phyloP scores from a whole-genome alignment of 768 basidiomycete genomes.

The Trametes gibbosa region DNA sequence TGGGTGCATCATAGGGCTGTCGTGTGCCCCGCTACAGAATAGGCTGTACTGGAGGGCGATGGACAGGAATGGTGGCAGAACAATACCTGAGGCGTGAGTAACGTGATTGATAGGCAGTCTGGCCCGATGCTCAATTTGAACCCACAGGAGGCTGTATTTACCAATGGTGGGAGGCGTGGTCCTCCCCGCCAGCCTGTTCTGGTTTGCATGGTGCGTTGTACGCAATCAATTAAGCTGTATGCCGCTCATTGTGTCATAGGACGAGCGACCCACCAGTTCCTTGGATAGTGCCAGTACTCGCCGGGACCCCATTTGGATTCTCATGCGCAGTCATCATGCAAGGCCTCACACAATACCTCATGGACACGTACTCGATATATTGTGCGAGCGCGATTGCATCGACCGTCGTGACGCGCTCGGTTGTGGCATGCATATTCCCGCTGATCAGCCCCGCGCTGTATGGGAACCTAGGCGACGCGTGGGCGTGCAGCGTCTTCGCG shows the following conservation, averaged over 20 bases:
- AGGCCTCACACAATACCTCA: slow-evolving; percentile 64
- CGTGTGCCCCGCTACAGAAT: slow-evolving; percentile 52
- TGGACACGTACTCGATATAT: slow-evolving; percentile 68
- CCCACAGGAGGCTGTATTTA: slow-evolving; percentile 52
- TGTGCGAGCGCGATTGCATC: slow-evolving; percentile 68
- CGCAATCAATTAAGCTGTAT: neutral
- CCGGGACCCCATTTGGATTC: slow-evolving; percentile 63
- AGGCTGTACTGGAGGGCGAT: slow-evolving; percentile 50
- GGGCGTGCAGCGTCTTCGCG: slow-evolving; percentile 57
- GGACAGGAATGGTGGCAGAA: slow-evolving; percentile 45
- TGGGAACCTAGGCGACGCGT: slow-evolving; percentile 47
- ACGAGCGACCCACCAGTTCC: slow-evolving; percentile 50
- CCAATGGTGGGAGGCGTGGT: slow-evolving; percentile 52
- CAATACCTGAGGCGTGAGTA: slow-evolving; percentile 59
- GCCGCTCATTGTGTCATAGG: slow-evolving; percentile 33
- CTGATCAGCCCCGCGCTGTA: slow-evolving; percentile 55
- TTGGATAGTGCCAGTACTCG: slow-evolving; percentile 68
- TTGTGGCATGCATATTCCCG: slow-evolving; percentile 63
- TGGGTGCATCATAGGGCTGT: slow-evolving; percentile 51
- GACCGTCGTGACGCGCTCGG: slow-evolving; percentile 62
- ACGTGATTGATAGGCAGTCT: neutral
- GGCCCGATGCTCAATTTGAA: neutral
- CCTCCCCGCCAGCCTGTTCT: slow-evolving; percentile 58
- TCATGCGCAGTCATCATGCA: slow-evolving; percentile 66
- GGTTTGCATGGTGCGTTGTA: slow-evolving; percentile 57